phyloP scores from a whole-genome alignment of 805 yeast species.

The Hanseniaspora thailandica region DNA sequence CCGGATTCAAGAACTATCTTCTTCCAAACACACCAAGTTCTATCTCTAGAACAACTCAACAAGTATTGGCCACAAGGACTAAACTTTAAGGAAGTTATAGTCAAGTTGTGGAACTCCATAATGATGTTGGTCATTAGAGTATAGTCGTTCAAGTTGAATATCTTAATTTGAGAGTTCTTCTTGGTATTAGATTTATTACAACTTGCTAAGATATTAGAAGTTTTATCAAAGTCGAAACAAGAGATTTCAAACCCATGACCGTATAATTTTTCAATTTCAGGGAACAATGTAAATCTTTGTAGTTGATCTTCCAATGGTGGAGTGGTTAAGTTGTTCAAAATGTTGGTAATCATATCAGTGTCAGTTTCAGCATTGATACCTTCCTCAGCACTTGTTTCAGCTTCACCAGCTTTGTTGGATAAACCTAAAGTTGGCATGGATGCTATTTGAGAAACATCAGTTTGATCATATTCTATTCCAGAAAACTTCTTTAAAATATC shows the following conservation, averaged over 20 bases:
- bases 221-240: constrained; percentile 59
- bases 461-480: constrained; percentile 30
- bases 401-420: constrained; percentile 73
- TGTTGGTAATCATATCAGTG: constrained; percentile 35
- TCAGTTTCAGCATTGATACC: constrained; percentile 31
- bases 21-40: constrained; percentile 70
- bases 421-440: constrained; percentile 86
- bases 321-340: constrained; percentile 34
- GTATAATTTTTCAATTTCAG: constrained; percentile 85
- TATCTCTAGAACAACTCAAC: constrained; percentile 76
- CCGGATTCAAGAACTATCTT: constrained; percentile 27
- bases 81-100: constrained; percentile 73
- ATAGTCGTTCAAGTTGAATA: constrained; percentile 41
- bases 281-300: constrained; percentile 87
- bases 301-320: constrained; percentile 87
- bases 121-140: constrained; percentile 44
- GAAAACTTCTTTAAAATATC: constrained; percentile 45
- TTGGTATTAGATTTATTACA: constrained; percentile 82
- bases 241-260: constrained; percentile 96
- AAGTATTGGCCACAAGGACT: constrained; percentile 56
- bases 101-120: constrained; percentile 62
- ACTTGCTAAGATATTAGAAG: constrained; percentile 57
- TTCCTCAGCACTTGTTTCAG: constrained; percentile 33
- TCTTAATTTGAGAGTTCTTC: constrained; percentile 73
- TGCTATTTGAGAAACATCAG: constrained; percentile 63